Evolutionary conservation across 2,329 filamentous ascomycete species (phyloP).

Genomic region (Xylariomycetidae sp.): DNA sequence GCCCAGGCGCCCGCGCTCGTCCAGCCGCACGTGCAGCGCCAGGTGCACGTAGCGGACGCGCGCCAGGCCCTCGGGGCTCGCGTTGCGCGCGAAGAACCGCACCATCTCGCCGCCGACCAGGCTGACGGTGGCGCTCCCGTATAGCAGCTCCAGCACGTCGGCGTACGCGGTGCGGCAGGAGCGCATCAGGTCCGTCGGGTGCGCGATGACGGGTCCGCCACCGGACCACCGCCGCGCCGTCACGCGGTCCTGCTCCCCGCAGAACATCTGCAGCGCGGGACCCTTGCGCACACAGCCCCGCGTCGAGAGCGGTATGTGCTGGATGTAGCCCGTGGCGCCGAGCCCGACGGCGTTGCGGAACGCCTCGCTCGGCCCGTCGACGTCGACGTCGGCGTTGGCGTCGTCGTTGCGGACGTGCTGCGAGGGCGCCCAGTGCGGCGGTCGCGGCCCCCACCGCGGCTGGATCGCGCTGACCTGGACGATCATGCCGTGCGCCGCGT

Average conservation of each 20-base stretch:
- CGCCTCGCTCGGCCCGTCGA: too few relatives aligned
- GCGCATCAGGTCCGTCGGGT: constrained; percentile 10
- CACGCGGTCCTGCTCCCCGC: constrained; percentile 5
- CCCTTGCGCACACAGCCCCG: constrained; percentile 7
- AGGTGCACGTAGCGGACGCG: constrained; percentile 11
- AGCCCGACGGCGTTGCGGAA: constrained; percentile 7
- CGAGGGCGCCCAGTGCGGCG: constrained; percentile 1
- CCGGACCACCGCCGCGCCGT: too few relatives aligned
- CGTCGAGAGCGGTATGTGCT: constrained; percentile 4
- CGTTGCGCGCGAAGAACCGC: constrained; percentile 14
- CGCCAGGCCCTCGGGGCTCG: constrained; percentile 13
- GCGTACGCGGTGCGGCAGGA: constrained; percentile 8
- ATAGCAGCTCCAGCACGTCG: constrained; percentile 12
- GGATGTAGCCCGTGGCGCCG: constrained; percentile 6
- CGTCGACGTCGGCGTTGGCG: constrained; percentile 7
- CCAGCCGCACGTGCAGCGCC: constrained; percentile 7
- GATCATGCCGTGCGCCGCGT: constrained; percentile 2
- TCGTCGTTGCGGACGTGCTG: constrained; percentile 11
- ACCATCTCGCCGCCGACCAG: constrained; percentile 14
- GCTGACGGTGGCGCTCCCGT: constrained; percentile 12
- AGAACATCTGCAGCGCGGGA: too few relatives aligned
- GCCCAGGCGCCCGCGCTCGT: constrained; percentile 4
- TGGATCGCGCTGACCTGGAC: constrained; percentile 3
- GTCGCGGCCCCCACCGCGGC: constrained; percentile 7
- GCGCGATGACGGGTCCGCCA: background rate